Conservation (phyloP, 495 filamentous ascomycete species). For the Hypoxylon trugodes region DNA sequence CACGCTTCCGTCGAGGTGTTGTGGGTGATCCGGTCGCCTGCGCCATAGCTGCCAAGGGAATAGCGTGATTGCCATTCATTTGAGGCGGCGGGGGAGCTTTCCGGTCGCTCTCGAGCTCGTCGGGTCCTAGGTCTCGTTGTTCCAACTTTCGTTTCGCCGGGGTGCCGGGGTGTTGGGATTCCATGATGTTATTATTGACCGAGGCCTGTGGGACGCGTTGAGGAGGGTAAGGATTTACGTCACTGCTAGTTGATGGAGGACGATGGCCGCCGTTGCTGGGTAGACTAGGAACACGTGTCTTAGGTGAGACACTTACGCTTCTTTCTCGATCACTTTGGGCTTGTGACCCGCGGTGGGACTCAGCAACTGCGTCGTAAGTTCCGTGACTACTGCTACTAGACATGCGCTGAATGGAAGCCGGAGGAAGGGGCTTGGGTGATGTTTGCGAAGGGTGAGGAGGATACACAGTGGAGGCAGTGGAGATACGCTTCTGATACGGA, state of each 20-base stretch:
- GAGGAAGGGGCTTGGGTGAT: conserved; percentile 46
- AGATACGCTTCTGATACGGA: conserved; percentile 61
- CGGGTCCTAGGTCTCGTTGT: conserved; percentile 55
- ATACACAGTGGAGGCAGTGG: conserved; percentile 47
- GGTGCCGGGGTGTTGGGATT: conserved; percentile 45
- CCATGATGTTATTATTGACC: conserved; percentile 41
- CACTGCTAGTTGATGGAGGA: conserved; percentile 47
- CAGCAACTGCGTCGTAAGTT: conserved; percentile 51
- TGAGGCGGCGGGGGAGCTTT: conserved; percentile 53
- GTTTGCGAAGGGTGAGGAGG: conserved; percentile 43
- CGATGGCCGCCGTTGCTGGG: conserved; percentile 55
- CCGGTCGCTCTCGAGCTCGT: conserved; percentile 55
- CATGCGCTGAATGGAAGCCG: conserved; percentile 56
- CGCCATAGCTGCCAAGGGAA: conserved; percentile 27
- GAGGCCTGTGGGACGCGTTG: conserved; percentile 44
- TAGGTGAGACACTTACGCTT: conserved; percentile 71
- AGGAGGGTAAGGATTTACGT: conserved; percentile 50
- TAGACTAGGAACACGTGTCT: conserved; percentile 64
- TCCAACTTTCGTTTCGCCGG: conserved; percentile 64
- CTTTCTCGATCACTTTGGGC: conserved; percentile 63
- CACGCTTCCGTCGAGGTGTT: conserved; percentile 49
- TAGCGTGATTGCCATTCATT: conserved; percentile 50
- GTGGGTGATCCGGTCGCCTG: conserved; percentile 40
- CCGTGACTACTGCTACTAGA: conserved; percentile 52
- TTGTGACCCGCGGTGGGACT: conserved; percentile 46